Evolutionary conservation across 1,284 basidiomycete species (phyloP), one percentile per base, ranked within the genome.

Genomic region (Tilletiopsis washingtonensis): DNA sequence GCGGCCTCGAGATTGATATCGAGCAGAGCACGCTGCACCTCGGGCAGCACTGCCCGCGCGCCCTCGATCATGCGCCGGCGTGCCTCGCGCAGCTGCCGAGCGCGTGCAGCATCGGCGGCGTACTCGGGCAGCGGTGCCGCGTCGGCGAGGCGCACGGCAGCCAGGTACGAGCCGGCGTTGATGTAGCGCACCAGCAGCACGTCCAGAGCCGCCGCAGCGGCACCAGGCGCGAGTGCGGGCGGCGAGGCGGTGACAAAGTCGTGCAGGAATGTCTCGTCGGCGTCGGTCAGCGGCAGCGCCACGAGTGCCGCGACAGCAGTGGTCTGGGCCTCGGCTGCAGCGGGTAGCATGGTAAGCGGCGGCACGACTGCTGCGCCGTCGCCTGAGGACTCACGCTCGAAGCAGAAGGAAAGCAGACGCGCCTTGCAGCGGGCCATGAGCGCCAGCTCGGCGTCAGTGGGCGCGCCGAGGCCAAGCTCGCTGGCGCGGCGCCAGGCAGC

Each of bases 161-260:
- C 64, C 51, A 67, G 56, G 50, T 66, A 69, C 19, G 58, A 48
- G 0, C 64, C 66, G 23, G 63, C 56, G 47, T 56, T 55, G 40
- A 69, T 59, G 40, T 55, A 61, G 21, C 64, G 56, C 36, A 67
- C 49, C 23, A 69, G 55, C 21, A 69, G 51, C 12, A 62, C 58
- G 42, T 69, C 66, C 12, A 34, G 32, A 34, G 32, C 32, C 17
- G 17, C 2, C 17, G 32, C 17, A 34, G 32, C 32, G 32, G 12
- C 12, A 12, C 17, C 12, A 11, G 12, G 32, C 12, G 12, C 32
- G 2, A 34, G 32, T 17, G 12, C 32, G 32, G 2, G 12, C 12
- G 32, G 17, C 12, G 3, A 34, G 1, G 2, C 17, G 17, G 32
- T 34, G 12, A 34, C 32, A 3, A 34, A 34, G 12, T 34, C 32